These are phyloP conservation scores for Epichloe elymi DNA, from an alignment of 2,329 filamentous ascomycete species.

Conservation along the genomic window DNA sequence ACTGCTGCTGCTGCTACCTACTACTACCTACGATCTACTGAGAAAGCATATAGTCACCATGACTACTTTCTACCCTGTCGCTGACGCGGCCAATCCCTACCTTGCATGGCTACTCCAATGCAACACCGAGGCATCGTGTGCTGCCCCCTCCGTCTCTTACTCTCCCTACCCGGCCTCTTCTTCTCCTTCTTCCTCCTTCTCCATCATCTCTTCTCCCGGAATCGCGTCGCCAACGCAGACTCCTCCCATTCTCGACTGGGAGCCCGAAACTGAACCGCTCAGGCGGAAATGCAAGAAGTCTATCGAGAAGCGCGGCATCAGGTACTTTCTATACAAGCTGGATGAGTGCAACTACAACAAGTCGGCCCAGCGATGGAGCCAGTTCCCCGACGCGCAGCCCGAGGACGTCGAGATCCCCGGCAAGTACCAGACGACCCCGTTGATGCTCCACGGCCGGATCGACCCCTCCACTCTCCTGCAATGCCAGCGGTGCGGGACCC, in stretches of 20 bases:
- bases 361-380: not conserved
- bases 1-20: not conserved
- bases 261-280: not conserved
- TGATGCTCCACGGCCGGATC: not conserved
- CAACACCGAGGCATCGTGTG: not conserved
- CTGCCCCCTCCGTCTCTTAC: too few relatives aligned
- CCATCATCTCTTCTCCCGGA: not conserved
- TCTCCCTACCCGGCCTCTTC: not conserved
- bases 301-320: not conserved
- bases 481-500: conserved; percentile 1
- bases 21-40: not conserved
- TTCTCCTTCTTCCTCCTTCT: not conserved
- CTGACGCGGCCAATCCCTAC: not conserved
- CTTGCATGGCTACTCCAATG: not conserved
- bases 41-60: not conserved
- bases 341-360: not conserved
- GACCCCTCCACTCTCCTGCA: not conserved
- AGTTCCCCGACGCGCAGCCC: not conserved
- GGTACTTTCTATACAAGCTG: not conserved
- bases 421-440: not conserved
- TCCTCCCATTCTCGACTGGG: not conserved
- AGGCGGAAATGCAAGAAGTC: too few relatives aligned
- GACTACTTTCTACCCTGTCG: not conserved
- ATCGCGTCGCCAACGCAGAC: not conserved
- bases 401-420: not conserved